phyloP scores from a whole-genome alignment of 2,329 filamentous ascomycete species.

The Ceratocystis lukuohia region DNA sequence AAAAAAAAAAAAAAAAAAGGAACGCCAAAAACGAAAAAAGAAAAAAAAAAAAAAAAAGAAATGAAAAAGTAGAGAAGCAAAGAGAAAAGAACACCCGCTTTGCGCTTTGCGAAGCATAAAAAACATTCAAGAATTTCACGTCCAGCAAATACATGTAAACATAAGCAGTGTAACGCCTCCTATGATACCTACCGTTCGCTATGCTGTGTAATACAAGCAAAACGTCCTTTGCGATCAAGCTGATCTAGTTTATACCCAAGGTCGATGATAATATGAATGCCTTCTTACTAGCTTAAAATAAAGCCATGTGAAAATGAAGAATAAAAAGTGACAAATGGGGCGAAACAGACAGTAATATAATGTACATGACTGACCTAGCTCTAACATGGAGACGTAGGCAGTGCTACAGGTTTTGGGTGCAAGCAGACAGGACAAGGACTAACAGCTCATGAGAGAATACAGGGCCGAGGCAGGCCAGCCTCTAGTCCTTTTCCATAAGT shows the following conservation, averaged over 20 bases:
- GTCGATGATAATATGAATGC: not conserved
- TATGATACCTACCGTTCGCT: not conserved
- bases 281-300: not conserved
- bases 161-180: not conserved
- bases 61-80: not conserved
- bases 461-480: not conserved
- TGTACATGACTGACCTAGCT: constrained; percentile 17
- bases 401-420: not conserved
- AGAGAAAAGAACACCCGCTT: not conserved
- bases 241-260: not conserved
- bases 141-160: not conserved
- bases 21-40: not conserved
- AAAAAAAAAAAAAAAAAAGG: not conserved
- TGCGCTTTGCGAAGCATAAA: too few relatives aligned
- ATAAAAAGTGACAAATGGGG: not conserved
- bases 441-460: not conserved
- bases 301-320: not conserved
- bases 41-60: not conserved
- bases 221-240: not conserved
- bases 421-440: not conserved
- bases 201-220: not conserved
- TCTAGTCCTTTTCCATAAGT: not conserved
- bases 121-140: not conserved
- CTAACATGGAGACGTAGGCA: not conserved
- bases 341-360: constrained; percentile 3